These are phyloP conservation scores for Pyrrhoderma noxium DNA, from an alignment of 1,284 basidiomycete genomes.

Conservation along the genomic window DNA sequence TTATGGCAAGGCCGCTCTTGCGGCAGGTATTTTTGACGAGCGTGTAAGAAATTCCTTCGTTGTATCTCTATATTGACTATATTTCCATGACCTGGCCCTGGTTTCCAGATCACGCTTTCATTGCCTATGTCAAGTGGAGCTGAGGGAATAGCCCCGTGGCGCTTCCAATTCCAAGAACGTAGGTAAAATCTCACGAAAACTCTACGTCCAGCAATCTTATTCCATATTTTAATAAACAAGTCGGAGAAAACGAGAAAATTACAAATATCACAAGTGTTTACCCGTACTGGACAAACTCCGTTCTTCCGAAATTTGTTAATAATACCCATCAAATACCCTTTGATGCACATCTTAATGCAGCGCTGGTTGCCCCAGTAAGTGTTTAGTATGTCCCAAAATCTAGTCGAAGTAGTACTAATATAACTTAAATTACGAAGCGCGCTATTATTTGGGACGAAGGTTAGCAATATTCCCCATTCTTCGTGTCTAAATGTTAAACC, in stretches of 20 bases:
- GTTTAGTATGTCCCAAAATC: background rate
- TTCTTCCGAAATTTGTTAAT: constrained; percentile 18
- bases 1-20: constrained; percentile 19
- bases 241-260: constrained; percentile 20
- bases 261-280: constrained; percentile 16
- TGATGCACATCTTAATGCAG: constrained; percentile 19
- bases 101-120: constrained; percentile 18
- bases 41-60: constrained; percentile 9
- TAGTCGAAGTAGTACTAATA: constrained; percentile 1
- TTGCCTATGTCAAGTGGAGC: constrained; percentile 20
- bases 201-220: no score
- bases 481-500: background rate
- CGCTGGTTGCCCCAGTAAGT: constrained; percentile 19
- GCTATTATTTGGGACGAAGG: constrained; percentile 21
- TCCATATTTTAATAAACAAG: no score
- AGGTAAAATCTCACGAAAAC: background rate
- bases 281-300: constrained; percentile 20
- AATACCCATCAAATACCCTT: constrained; percentile 18
- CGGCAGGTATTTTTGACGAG: constrained; percentile 21
- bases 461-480: background rate
- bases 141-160: constrained; percentile 19
- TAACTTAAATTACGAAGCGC: constrained; percentile 6
- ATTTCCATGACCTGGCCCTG: background rate
- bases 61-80: background rate
- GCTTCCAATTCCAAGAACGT: constrained; percentile 20